Conservation (phyloP, 805 yeast species). For the Cyberlindnera sargentensis region DNA sequence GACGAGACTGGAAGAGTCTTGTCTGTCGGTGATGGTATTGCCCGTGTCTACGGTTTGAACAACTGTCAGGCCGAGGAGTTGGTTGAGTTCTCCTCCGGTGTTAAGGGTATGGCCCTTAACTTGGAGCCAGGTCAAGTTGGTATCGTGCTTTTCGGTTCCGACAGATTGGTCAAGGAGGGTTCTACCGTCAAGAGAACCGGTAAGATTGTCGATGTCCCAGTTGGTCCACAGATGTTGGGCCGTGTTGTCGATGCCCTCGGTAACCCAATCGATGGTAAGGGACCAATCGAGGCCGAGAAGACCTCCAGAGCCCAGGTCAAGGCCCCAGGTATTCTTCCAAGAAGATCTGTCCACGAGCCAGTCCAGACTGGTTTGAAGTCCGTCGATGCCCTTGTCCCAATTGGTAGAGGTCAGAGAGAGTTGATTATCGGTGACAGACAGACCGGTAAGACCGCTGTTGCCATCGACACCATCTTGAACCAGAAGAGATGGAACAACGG, state of each 20-base stretch:
- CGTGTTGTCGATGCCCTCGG: conserved; percentile 99
- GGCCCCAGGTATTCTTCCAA: conserved; percentile 99
- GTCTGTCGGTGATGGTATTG: conserved; percentile 99
- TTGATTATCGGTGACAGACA: conserved; percentile 99
- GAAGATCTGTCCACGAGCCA: conserved; percentile 98
- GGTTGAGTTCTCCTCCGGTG: conserved; percentile 99
- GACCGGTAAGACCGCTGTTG: conserved; percentile 99
- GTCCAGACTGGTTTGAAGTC: conserved; percentile 99
- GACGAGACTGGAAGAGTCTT: conserved; percentile 99
- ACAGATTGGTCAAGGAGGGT: conserved; percentile 97
- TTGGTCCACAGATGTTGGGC: conserved; percentile 96
- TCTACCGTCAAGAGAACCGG: conserved; percentile 99
- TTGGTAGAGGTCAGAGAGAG: conserved; percentile 99
- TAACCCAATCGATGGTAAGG: conserved; percentile 99
- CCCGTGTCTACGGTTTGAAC: conserved; percentile 99
- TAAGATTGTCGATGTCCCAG: conserved; percentile 97
- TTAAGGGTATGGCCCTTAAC: conserved; percentile 99
- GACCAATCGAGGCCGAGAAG: conserved; percentile 84
- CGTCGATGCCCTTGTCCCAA: conserved; percentile 97
- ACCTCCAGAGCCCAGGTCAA: conserved; percentile 95
- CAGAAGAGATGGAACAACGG: conserved; percentile 99
- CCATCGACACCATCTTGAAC: conserved; percentile 95
- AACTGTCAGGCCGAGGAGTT: conserved; percentile 99
- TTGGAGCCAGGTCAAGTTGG: conserved; percentile 99
- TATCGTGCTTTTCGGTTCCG: conserved; percentile 99